A percentile compares a stretch with the other conserved stretches of the same genome.
phyloP scores from a whole-genome alignment of 2,329 filamentous ascomycete genomes.

The Fusarium incarnatum region DNA sequence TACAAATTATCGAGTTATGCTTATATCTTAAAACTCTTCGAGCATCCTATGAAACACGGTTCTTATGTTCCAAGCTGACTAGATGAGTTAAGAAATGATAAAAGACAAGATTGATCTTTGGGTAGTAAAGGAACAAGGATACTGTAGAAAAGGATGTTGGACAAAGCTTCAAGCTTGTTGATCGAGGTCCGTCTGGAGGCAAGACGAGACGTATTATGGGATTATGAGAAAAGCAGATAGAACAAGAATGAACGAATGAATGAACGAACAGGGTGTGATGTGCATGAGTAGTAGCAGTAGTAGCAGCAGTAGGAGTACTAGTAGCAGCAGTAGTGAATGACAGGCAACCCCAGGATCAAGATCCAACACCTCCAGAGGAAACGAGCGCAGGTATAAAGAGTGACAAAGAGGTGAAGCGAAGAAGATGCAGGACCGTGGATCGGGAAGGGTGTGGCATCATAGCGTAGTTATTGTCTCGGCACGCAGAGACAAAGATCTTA shows the following conservation, averaged over 20 bases:
- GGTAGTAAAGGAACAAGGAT: slow-evolving; percentile 7
- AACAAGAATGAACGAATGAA: slow-evolving; percentile 14
- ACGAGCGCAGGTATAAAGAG: slow-evolving; percentile 16
- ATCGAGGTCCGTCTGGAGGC: slow-evolving; percentile 16
- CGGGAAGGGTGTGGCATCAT: slow-evolving; percentile 33
- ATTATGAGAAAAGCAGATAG: slow-evolving; percentile 17
- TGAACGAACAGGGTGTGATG: slow-evolving; percentile 23
- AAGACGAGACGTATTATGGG: slow-evolving; percentile 8
- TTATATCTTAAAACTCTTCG: slow-evolving; percentile 8
- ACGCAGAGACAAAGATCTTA: slow-evolving; percentile 40
- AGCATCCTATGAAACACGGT: slow-evolving; percentile 38
- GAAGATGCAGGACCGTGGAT: slow-evolving; percentile 14
- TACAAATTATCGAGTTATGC: not conserved
- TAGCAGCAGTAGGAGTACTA: slow-evolving; percentile 13
- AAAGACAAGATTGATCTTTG: not conserved
- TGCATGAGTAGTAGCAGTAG: slow-evolving; percentile 19
- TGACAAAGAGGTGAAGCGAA: slow-evolving; percentile 14
- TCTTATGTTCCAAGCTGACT: not conserved
- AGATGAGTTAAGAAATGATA: not conserved
- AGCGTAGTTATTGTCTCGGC: slow-evolving; percentile 27
- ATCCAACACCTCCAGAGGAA: slow-evolving; percentile 14
- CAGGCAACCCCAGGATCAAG: slow-evolving; percentile 24
- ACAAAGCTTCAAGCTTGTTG: slow-evolving; percentile 17
- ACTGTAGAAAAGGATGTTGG: not conserved
- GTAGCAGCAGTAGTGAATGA: slow-evolving; percentile 11